These are phyloP conservation scores for Rhododendron mucronatum DNA, from an alignment of 148 eudicot species.

Conservation along the genomic window DNA sequence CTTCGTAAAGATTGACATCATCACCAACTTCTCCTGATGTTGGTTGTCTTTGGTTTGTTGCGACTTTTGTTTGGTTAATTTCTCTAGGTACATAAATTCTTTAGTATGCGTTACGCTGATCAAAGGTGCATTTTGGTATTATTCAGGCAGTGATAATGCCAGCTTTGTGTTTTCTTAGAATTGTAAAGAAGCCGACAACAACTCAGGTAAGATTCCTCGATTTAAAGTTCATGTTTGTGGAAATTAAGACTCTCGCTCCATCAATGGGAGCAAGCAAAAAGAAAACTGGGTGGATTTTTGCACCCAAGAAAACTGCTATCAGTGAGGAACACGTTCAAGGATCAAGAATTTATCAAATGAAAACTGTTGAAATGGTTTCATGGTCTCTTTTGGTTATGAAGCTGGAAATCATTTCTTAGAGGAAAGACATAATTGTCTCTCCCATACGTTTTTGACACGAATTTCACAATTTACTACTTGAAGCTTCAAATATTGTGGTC, in stretches of 20 bases:
- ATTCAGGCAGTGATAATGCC: constrained; percentile 71
- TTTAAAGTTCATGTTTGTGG: neutral
- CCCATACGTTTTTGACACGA: neutral
- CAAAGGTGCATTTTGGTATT: neutral
- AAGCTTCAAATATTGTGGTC: neutral
- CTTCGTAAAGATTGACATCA: neutral
- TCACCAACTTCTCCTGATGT: neutral
- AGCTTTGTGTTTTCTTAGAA: constrained; percentile 58
- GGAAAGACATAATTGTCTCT: neutral
- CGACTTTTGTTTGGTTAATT: neutral
- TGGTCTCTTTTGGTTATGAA: neutral
- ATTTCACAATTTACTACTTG: neutral
- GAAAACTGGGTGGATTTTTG: neutral
- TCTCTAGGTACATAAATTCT: neutral
- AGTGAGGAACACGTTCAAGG: neutral
- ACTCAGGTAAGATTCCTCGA: constrained; percentile 42
- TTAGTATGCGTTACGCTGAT: neutral
- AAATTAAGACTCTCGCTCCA: no score
- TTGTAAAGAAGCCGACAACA: constrained; percentile 56
- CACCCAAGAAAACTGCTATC: neutral
- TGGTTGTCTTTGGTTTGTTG: neutral
- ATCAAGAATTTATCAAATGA: neutral
- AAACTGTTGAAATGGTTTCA: neutral
- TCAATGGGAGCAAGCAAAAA: neutral
- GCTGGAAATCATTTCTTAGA: neutral